phyloP scores from a whole-genome alignment of 257 asterid genomes.

The Forsythia viridissima region DNA sequence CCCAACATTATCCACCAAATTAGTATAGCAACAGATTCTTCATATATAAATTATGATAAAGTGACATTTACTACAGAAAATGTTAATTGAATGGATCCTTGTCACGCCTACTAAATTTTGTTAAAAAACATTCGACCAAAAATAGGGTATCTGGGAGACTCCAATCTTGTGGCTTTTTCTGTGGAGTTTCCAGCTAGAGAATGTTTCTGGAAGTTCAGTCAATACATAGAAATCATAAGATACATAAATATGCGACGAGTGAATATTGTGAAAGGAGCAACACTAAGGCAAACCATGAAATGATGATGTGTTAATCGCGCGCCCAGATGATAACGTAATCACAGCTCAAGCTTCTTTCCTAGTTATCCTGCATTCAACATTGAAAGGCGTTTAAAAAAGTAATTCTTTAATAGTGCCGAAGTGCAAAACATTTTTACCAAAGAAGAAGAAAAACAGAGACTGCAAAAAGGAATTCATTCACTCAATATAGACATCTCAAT shows the following conservation, averaged over 20 bases:
- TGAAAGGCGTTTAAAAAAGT: not conserved
- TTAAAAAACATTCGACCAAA: not conserved
- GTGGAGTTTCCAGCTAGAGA: not conserved
- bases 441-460: no score
- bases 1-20: not conserved
- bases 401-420: no score
- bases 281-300: not conserved
- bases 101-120: not conserved
- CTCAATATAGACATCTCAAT: no score
- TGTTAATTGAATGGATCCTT: not conserved
- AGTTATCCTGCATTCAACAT: constrained; percentile 67
- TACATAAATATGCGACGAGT: not conserved
- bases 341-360: constrained; percentile 81
- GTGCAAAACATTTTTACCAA: no score
- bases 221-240: not conserved
- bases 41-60: not conserved
- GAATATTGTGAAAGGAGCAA: not conserved
- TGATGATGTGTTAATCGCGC: not conserved
- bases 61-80: not conserved
- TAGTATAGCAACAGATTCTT: not conserved
- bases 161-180: not conserved
- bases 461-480: not conserved
- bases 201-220: not conserved
- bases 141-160: not conserved
- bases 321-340: not conserved